Evolutionary conservation across 148 eudicot species (phyloP), one percentile per base, ranked within the genome.

Genomic region (Rheum nobile): DNA sequence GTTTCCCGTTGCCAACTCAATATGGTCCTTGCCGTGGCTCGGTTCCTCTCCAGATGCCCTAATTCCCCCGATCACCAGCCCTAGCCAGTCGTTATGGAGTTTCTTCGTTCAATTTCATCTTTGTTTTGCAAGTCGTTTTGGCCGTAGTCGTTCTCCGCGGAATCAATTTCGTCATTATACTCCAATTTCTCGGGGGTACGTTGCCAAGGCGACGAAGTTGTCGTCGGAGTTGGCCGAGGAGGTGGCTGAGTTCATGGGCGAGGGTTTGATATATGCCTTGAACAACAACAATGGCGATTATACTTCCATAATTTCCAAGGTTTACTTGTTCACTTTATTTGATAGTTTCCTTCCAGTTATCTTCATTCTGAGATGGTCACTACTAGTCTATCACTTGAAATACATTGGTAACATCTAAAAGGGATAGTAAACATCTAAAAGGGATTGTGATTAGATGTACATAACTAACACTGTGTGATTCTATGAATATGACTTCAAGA

Each of bases 51-150:
- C 7, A 88, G 88, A 38, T 88, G 88, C 79, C 77, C 85, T 26
- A 68, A 80, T 72, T 75, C 82, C 41, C 76, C 74, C 38, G 85
- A 89, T 65, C 77, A 35, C 43, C 84, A 85, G 17, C 87, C 97
- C 67, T 76, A 81, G 0, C 59, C 85, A 13, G 75, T 76, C 24
- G 73, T 87, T 4, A 69, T 86, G 28, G 84, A 80, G 21, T 95
- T 91, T 69, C 84, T 88, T 47, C 86, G 88, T 5, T 74, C 86
- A 4, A 76, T 88, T 75, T 76, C 93, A 10, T 48, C 74, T 28
- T 82, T 97, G 7, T 90, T 90, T 76, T 75, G 41, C n/a, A 84
- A 63, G 0, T 83, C 89, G 0, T 91, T 89, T 57, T 91, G 98
- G 98, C 98, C 98, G 14, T 90, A 91, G 72, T 80, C 97, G 2